Base-by-base conservation (phyloP, 192 early-diverging fungal genomes). In the Dimargaris xerosporica region DNA sequence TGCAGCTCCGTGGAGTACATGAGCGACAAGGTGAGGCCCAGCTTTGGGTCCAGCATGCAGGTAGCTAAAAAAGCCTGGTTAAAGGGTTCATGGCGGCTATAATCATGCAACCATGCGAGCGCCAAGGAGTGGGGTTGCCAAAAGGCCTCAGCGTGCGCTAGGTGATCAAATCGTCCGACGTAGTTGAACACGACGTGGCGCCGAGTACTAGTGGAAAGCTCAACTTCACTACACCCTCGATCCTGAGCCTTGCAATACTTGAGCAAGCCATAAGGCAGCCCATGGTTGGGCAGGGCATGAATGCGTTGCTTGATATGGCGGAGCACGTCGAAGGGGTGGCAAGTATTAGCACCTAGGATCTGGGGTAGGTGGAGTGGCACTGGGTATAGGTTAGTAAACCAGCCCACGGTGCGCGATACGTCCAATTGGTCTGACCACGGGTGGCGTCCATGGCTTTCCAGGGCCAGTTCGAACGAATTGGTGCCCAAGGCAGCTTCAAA, bases 381-480 rank as follows among this genome's bases (percentile, higher is more conserved):
- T 16, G 63, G 62, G 29, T 52, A 62, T 13, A 47, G 41, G 26
- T 42, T 26, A 21, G 69, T 70, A 54, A 71, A 71, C 70, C 70
- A 71, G 47, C 70, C 70, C 9, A 71, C 21, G 39, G 58, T 60
- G 5, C 58, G 58, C 41, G 58, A 60, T 5, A 60, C 19, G 41
- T 60, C 58, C 16, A 42, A 21, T 12, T 16, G n/a, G 17, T 60
- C 26, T 16, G 31, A 21, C 58, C 58, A 60, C 17, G 58, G 58
- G 58, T 44, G 23, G 1, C 58, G 58, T 6, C 58, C 58, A 23
- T 60, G 58, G 39, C 58, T 60, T 34, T 60, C 58, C 28, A 60
- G 58, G 16, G 42, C 58, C 25, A 60, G 31, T 7, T 60, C 58
- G 7, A 60, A 1, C 5, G 58, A 60, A 25, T 21, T 6, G 41